Evolutionary conservation across 805 yeast genomes (phyloP), one percentile per base, ranked within the genome.

Genomic region (Kodamaea lidongshanica): DNA sequence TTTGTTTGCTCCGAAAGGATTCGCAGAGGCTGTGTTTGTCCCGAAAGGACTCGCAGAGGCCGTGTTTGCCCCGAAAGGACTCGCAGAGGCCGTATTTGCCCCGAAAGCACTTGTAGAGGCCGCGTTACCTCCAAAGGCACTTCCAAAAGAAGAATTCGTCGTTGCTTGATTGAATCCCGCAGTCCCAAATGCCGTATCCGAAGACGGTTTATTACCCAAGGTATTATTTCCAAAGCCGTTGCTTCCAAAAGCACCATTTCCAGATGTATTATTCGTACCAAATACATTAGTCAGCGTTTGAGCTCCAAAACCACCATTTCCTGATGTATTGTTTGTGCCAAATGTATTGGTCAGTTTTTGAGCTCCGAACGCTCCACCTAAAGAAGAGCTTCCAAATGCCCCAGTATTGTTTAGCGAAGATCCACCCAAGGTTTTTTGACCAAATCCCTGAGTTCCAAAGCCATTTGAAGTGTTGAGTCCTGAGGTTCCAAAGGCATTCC

Each of bases 201-300:
- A 9, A 19, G 11, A 12, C 12, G 11, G 25, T 19, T 17, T n/a
- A n/a, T n/a, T n/a, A n/a, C n/a, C n/a, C n/a, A n/a, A n/a, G n/a
- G 19, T 9, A 16, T 43, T 19, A n/a, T 41, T 19, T 7, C 47
- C 51, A 39, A 48, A 46, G 6, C 41, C 33, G 20, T 45, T 21
- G 9, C 48, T 29, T 8, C 33, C 21, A 20, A 27, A 27, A 6
- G 32, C 38, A 22, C 24, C 11, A 3, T 21, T 21, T 12, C 27
- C 18, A 11, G 25, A 23, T 23, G 16, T 23, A 21, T 21, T 21
- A 7, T 21, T 6, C 9, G 9, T 14, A 12, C 25, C 25, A 23
- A 23, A 23, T 5, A 17, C 16, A 5, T 12, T 12, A 10, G 25
- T 7, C 6, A 14, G n/a, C 7, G 24, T 21, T 7, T 6, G n/a